These are phyloP conservation scores for Trypanosoma vivax DNA, from an alignment of 208 protist genomes.

Conservation along the genomic window DNA sequence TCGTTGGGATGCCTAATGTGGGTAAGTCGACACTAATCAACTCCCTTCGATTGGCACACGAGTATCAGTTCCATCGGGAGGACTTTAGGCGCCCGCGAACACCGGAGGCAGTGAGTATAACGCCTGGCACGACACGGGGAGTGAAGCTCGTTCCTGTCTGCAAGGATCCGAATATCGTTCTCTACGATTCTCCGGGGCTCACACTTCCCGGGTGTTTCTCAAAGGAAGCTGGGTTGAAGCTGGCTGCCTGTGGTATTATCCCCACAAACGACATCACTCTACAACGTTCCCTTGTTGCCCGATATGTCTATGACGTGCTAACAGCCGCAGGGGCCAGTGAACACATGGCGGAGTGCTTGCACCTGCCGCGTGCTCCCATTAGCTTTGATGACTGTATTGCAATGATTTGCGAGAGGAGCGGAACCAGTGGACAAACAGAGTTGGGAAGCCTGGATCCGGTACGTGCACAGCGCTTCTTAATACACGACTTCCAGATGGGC, in stretches of 20 bases:
- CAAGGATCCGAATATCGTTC: slow-evolving; percentile 72
- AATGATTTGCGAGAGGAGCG: slow-evolving; percentile 85
- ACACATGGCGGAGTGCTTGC: slow-evolving; percentile 84
- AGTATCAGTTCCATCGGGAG: slow-evolving; percentile 87
- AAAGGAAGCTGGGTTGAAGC: slow-evolving; percentile 79
- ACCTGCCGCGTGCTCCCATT: slow-evolving; percentile 71
- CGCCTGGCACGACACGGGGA: slow-evolving; percentile 69
- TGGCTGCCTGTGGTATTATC: slow-evolving; percentile 80
- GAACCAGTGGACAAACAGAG: slow-evolving; percentile 72
- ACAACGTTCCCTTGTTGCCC: slow-evolving; percentile 48
- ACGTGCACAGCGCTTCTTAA: slow-evolving; percentile 64
- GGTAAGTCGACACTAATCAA: slow-evolving; percentile 95
- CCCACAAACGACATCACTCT: slow-evolving; percentile 82
- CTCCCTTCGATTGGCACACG: slow-evolving; percentile 82
- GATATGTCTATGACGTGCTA: slow-evolving; percentile 83
- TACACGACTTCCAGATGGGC: slow-evolving; percentile 83
- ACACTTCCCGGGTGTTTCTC: slow-evolving; percentile 82
- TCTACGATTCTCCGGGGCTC: slow-evolving; percentile 86
- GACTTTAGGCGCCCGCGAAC: slow-evolving; percentile 73
- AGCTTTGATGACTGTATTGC: slow-evolving; percentile 88
- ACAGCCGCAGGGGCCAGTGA: slow-evolving; percentile 43
- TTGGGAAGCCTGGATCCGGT: slow-evolving; percentile 71
- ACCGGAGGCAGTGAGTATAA: slow-evolving; percentile 72
- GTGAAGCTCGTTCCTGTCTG: slow-evolving; percentile 80
- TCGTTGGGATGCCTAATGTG: slow-evolving; percentile 93